Evolutionary conservation across 164 flowering plant species (phyloP).

Genomic region (Paratinospora sagittata): DNA sequence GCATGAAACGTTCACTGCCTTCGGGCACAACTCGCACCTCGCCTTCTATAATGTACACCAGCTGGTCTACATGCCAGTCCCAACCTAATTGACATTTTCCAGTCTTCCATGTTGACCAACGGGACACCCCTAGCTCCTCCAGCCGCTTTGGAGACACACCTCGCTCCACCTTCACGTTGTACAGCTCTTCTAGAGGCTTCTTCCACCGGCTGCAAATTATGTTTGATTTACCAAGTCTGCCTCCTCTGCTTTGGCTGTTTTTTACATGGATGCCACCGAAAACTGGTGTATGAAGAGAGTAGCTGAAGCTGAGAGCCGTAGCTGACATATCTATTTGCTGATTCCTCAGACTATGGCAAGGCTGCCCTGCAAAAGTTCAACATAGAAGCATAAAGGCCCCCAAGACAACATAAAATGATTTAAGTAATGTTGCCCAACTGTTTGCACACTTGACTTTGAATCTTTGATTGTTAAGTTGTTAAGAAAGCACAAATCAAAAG

Average conservation of each 20-base stretch:
- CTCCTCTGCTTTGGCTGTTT: no score
- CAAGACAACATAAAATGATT: neutral
- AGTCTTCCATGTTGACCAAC: slow-evolving; percentile 77
- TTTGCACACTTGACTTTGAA: no score
- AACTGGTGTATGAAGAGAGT: slow-evolving; percentile 4
- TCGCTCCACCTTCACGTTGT: slow-evolving; percentile 57
- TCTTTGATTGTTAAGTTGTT: no score
- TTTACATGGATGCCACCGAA: neutral
- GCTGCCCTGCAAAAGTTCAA: neutral
- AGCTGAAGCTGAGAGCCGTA: slow-evolving; percentile 12
- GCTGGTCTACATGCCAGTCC: slow-evolving; percentile 87
- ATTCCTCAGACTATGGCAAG: neutral
- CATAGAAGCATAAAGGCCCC: neutral
- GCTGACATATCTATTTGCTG: slow-evolving; percentile 10
- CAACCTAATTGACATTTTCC: slow-evolving; percentile 64
- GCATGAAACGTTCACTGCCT: slow-evolving; percentile 57
- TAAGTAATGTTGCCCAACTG: neutral
- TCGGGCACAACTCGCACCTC: slow-evolving; percentile 82
- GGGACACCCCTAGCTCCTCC: slow-evolving; percentile 53
- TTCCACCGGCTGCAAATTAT: slow-evolving; percentile 37
- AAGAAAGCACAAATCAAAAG: no score
- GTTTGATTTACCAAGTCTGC: slow-evolving; percentile 6
- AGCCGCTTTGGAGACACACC: slow-evolving; percentile 46
- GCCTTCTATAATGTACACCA: slow-evolving; percentile 76
- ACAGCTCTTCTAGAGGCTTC: slow-evolving; percentile 65